Percentiles rank a stretch among this genome's conserved stretches.
These are phyloP conservation scores for Aureobasidium lini DNA, from an alignment of 2,329 filamentous ascomycete species.

Conservation along the genomic window DNA sequence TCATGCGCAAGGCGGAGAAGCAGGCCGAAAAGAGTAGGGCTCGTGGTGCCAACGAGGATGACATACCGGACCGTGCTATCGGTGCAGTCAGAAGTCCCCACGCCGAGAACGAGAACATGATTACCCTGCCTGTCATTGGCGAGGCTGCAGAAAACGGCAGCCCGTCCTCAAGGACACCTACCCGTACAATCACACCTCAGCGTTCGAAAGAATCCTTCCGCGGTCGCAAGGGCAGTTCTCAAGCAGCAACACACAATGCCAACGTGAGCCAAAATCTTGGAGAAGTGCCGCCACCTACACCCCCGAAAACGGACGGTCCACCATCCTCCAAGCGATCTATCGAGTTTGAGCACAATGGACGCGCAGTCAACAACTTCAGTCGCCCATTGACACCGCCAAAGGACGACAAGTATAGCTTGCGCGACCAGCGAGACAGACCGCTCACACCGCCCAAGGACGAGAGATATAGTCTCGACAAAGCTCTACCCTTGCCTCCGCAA, in stretches of 20 bases:
- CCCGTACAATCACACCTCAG: constrained; percentile 18
- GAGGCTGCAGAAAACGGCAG: constrained; percentile 75
- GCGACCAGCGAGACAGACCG: constrained; percentile 18
- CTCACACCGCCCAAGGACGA: constrained; percentile 35
- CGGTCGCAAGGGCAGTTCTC: constrained; percentile 1
- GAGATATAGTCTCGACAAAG: constrained; percentile 20
- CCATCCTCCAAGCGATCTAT: constrained; percentile 5
- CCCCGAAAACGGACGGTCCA: constrained; percentile 24
- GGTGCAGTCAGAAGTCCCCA: constrained; percentile 50
- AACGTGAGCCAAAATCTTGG: constrained; percentile 22
- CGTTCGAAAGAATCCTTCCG: constrained; percentile 20
- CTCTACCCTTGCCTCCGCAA: constrained; percentile 22
- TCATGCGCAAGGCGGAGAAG: constrained; percentile 54
- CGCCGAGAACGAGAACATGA: constrained; percentile 48
- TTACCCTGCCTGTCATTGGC: constrained; percentile 74
- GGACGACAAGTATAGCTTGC: constrained; percentile 26
- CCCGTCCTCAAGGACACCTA: constrained; percentile 30
- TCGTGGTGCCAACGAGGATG: constrained; percentile 41
- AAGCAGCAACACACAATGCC: constrained; percentile 14
- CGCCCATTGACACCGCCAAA: constrained; percentile 41
- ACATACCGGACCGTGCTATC: constrained; percentile 57
- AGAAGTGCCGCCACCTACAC: constrained; percentile 26
- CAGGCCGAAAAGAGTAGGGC: constrained; percentile 52
- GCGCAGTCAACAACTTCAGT: constrained; percentile 20
- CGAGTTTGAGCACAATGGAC: constrained; percentile 17